phyloP scores from a whole-genome alignment of 2,329 filamentous ascomycete genomes.

The Nothopassalora personata region DNA sequence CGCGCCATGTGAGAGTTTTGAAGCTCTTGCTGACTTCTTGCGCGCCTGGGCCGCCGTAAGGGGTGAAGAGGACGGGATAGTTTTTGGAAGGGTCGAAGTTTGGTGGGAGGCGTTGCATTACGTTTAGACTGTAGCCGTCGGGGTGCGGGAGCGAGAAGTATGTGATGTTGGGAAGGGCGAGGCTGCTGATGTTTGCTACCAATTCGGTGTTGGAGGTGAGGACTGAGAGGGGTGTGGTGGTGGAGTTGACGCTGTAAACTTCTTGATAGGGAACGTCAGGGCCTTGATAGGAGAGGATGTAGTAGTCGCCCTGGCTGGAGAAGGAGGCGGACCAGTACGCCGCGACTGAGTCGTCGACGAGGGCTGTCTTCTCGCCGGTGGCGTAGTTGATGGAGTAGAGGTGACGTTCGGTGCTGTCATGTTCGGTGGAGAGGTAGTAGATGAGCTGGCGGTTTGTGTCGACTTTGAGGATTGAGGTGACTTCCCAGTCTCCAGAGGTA shows the following conservation, averaged over 20 bases:
- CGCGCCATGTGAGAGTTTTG: slow-evolving; percentile 52
- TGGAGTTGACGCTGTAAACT: slow-evolving; percentile 54
- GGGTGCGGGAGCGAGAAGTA: slow-evolving; percentile 60
- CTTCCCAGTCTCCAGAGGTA: slow-evolving; percentile 59
- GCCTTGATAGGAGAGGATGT: slow-evolving; percentile 60
- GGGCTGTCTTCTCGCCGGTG: slow-evolving; percentile 49
- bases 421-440: slow-evolving; percentile 61
- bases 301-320: slow-evolving; percentile 57
- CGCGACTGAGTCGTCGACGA: slow-evolving; percentile 56
- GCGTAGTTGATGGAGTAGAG: slow-evolving; percentile 61
- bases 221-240: slow-evolving; percentile 50
- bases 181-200: slow-evolving; percentile 51
- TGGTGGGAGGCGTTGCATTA: slow-evolving; percentile 60
- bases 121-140: slow-evolving; percentile 57
- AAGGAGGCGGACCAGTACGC: slow-evolving; percentile 62
- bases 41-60: slow-evolving; percentile 62
- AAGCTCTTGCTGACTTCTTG: slow-evolving; percentile 58
- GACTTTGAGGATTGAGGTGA: slow-evolving; percentile 54
- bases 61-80: slow-evolving; percentile 62
- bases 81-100: slow-evolving; percentile 59
- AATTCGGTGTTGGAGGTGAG: slow-evolving; percentile 58
- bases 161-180: slow-evolving; percentile 59
- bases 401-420: slow-evolving; percentile 62
- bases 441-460: slow-evolving; percentile 53
- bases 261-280: slow-evolving; percentile 66